phyloP scores from a whole-genome alignment of 2,329 filamentous ascomycete genomes.

The Esteya vermicola region DNA sequence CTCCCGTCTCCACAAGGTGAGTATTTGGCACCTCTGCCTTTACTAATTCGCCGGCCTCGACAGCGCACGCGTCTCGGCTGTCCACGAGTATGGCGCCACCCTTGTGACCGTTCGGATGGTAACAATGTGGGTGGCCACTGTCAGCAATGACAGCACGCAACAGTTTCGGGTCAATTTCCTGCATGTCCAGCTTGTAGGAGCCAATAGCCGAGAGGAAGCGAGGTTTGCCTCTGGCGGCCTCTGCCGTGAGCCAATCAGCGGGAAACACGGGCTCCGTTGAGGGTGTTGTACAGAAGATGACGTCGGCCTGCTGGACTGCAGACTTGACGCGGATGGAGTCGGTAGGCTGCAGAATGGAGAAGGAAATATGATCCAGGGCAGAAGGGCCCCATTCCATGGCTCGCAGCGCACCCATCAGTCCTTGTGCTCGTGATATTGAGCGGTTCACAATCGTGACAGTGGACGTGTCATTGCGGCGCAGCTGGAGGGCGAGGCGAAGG shows the following conservation, averaged over 20 bases:
- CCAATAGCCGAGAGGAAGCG: slow-evolving; percentile 36
- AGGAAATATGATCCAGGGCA: too few species aligned
- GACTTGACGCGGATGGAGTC: too few species aligned
- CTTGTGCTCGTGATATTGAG: slow-evolving; percentile 12
- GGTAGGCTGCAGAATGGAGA: slow-evolving; percentile 21
- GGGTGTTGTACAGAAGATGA: slow-evolving; percentile 52
- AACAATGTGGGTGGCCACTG: background rate
- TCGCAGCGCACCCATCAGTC: slow-evolving; percentile 22
- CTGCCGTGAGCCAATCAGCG: slow-evolving; percentile 32
- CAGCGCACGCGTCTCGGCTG: slow-evolving; percentile 43
- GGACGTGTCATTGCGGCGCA: slow-evolving; percentile 19
- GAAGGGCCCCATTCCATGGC: background rate
- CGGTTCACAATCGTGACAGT: slow-evolving; percentile 20
- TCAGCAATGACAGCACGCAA: slow-evolving; percentile 16
- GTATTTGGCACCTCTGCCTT: slow-evolving; percentile 42
- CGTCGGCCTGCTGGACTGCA: slow-evolving; percentile 35
- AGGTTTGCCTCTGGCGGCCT: slow-evolving; percentile 16
- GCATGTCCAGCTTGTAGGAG: slow-evolving; percentile 46
- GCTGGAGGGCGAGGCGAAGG: slow-evolving; percentile 46
- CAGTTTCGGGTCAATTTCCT: slow-evolving; percentile 51
- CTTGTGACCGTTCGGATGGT: background rate
- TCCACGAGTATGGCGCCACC: slow-evolving; percentile 31
- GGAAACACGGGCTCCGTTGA: slow-evolving; percentile 45
- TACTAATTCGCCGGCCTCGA: slow-evolving; percentile 53
- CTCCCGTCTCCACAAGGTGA: slow-evolving; percentile 43